Percentiles rank a stretch among this genome's conserved stretches.
Conservation (phyloP, 371 early-diverging fungal species). For the Gilbertella persicaria region DNA sequence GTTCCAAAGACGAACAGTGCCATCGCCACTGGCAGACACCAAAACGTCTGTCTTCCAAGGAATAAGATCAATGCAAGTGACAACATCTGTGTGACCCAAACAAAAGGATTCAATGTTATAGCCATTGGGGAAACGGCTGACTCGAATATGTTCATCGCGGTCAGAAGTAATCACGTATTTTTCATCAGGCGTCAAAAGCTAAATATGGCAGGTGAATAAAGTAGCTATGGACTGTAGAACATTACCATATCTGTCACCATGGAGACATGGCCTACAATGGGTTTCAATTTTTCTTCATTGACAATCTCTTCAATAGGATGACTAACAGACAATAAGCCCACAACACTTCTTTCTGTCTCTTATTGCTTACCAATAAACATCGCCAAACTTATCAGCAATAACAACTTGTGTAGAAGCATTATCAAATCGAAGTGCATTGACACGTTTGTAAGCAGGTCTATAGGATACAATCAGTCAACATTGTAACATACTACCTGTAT, state of each 20-base stretch:
- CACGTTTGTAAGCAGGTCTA: slow-evolving; percentile 66
- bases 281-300: slow-evolving; percentile 50
- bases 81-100: slow-evolving; percentile 88
- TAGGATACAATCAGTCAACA: background rate
- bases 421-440: slow-evolving; percentile 70
- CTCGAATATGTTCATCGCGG: slow-evolving; percentile 95
- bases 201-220: slow-evolving; percentile 2
- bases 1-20: slow-evolving; percentile 80
- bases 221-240: no score
- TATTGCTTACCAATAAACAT: slow-evolving; percentile 83
- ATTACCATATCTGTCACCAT: slow-evolving; percentile 86
- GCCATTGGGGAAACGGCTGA: slow-evolving; percentile 85
- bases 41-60: slow-evolving; percentile 55
- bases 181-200: slow-evolving; percentile 58
- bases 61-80: slow-evolving; percentile 58
- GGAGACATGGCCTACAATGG: slow-evolving; percentile 93
- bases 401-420: slow-evolving; percentile 60
- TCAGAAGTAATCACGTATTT: slow-evolving; percentile 86
- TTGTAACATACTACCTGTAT: background rate
- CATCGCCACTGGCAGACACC: slow-evolving; percentile 90
- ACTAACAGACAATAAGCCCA: slow-evolving; percentile 18
- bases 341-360: background rate
- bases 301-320: slow-evolving; percentile 32
- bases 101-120: slow-evolving; percentile 89
- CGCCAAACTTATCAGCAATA: slow-evolving; percentile 96